Conservation (phyloP, 1,139 yeast species). For the Hyphopichia wangnamkhiaoensis region DNA sequence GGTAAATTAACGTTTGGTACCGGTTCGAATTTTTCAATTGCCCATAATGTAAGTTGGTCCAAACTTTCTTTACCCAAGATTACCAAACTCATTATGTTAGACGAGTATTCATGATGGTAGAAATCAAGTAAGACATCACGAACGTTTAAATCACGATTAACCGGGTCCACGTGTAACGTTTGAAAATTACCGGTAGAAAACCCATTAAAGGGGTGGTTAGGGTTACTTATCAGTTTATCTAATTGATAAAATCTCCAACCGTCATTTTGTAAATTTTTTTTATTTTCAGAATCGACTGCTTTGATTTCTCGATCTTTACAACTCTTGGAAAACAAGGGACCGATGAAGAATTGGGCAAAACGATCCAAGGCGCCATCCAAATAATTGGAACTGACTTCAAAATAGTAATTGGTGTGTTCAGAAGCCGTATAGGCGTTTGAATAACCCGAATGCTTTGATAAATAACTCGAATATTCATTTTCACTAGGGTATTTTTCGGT, state of each 20-base stretch:
- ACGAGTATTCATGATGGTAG: conserved; percentile 61
- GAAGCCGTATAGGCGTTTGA: conserved; percentile 88
- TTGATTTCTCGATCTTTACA: conserved; percentile 90
- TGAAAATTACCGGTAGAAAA: conserved; percentile 73
- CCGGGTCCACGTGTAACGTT: conserved; percentile 62
- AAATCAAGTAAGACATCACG: conserved; percentile 66
- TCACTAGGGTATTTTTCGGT: conserved; percentile 89
- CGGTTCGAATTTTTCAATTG: conserved; percentile 61
- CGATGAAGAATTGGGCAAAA: conserved; percentile 87
- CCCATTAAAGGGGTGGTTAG: conserved; percentile 70
- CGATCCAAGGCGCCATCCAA: conserved; percentile 88
- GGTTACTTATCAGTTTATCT: conserved; percentile 72
- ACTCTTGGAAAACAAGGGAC: conserved; percentile 76
- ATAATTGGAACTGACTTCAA: conserved; percentile 75
- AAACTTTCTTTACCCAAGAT: conserved; percentile 80
- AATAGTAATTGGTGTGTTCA: conserved; percentile 87
- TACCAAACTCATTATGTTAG: conserved; percentile 85
- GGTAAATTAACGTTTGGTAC: conserved; percentile 59
- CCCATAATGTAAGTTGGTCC: conserved; percentile 72
- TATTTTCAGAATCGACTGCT: conserved; percentile 95
- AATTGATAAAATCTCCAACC: conserved; percentile 86
- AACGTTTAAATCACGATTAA: conserved; percentile 51
- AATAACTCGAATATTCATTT: conserved; percentile 78
- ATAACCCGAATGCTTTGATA: conserved; percentile 67
- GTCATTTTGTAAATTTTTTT: conserved; percentile 89